Evolutionary conservation across 2,329 filamentous ascomycete genomes (phyloP), one percentile per base, ranked within the genome.

Genomic region (Raffaelea arxii): DNA sequence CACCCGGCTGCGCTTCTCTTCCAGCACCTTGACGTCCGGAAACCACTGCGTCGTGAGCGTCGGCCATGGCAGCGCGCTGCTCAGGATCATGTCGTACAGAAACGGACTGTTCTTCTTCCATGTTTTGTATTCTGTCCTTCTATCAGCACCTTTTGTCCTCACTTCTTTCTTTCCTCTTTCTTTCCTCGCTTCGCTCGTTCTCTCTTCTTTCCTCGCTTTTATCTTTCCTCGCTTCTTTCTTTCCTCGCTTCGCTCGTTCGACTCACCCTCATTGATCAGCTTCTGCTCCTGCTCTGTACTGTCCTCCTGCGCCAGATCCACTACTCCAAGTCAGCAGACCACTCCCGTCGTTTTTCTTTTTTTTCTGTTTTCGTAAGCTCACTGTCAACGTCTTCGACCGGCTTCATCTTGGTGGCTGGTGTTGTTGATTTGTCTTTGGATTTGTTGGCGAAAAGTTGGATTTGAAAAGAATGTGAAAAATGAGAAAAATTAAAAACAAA

Each of bases 61-160:
- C 14, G 92, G 92, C 92, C 92, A 98, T 61, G 95, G 90, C 48
- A 98, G 73, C 36, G 94, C 94, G 54, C 88, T 94, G 58, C 89
- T 83, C 53, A 97, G 75, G 54, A 98, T 92, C 80, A 96, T 87
- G 64, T 98, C 92, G 65, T 98, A 98, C 57, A 98, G 84, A 62
- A 97, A 97, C 4, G 92, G 90, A 54, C 86, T 88, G 68, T 98
- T 98, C 74, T 98, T 98, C 76, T 98, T 98, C 92, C 92, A 98
- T 55, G 91, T 96, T 66, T 98, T 98, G 78, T 98, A 98, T 65
- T 98, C 92, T 89, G 27, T 5, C 7, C 25, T 2, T 14, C 11
- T 3, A 12, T 47, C 25, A 47, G 46, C 41, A 6, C 21, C n/a
- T 14, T 37, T n/a, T 16, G 25, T 9, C 12, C 18, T 9, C 35